phyloP scores from a whole-genome alignment of 2,329 filamentous ascomycete species.

The Nectriaceae sp. region DNA sequence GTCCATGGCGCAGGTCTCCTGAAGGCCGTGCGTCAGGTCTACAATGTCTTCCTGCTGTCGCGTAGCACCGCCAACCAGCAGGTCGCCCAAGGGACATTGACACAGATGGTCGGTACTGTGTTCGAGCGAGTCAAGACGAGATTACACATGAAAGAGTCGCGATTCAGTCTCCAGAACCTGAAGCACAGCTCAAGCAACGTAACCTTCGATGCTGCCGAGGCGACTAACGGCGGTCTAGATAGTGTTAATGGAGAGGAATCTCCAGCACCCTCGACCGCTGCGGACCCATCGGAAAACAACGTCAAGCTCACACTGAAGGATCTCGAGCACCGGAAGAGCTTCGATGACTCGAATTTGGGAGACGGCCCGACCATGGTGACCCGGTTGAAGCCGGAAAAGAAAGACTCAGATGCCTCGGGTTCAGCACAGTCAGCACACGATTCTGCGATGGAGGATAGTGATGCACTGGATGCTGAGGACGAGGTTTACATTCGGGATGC shows the following conservation, averaged over 20 bases:
- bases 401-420: conserved; percentile 43
- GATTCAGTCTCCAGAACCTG: conserved; percentile 58
- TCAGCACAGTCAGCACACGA: conserved; percentile 60
- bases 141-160: conserved; percentile 82
- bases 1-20: conserved; percentile 94
- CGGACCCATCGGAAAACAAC: conserved; percentile 37
- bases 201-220: conserved; percentile 51
- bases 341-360: conserved; percentile 67
- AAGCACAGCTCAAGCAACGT: conserved; percentile 55
- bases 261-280: conserved; percentile 32
- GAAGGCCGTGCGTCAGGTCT: conserved; percentile 96
- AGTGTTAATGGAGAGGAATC: conserved; percentile 40
- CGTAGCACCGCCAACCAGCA: conserved; percentile 94
- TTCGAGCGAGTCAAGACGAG: conserved; percentile 92
- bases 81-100: conserved; percentile 93
- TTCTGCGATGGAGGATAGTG: conserved; percentile 54
- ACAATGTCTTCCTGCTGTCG: conserved; percentile 97
- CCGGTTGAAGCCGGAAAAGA: conserved; percentile 53
- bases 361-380: conserved; percentile 70
- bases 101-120: conserved; percentile 98
- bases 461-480: conserved; percentile 73
- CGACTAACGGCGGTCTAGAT: conserved; percentile 38
- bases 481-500: conserved; percentile 97
- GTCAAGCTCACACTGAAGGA: conserved; percentile 67
- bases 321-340: conserved; percentile 67